Evolutionary conservation across 2,329 filamentous ascomycete genomes (phyloP).

Genomic region (Coniella vitis): DNA sequence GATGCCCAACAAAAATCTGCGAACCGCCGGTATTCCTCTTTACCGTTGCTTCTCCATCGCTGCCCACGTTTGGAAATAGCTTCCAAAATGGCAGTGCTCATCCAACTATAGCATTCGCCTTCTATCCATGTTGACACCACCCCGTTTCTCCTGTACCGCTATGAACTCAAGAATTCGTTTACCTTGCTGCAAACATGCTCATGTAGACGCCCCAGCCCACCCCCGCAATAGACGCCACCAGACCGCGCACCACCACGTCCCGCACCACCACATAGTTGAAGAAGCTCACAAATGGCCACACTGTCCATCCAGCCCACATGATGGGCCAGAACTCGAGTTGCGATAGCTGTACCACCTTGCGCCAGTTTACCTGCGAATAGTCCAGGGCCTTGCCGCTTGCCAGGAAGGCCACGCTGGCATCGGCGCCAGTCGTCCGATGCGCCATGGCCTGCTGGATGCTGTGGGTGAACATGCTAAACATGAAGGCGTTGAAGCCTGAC

Average conservation of each 20-base stretch:
- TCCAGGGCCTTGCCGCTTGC: slow-evolving; percentile 32
- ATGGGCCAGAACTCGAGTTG: slow-evolving; percentile 56
- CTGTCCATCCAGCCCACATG: slow-evolving; percentile 60
- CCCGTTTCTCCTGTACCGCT: too few relatives aligned
- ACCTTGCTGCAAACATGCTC: slow-evolving; percentile 47
- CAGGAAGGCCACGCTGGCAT: slow-evolving; percentile 28
- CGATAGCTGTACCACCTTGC: slow-evolving; percentile 35
- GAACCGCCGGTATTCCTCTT: too few relatives aligned
- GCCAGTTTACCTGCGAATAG: slow-evolving; percentile 39
- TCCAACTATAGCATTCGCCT: too few relatives aligned
- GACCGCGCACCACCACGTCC: slow-evolving; percentile 56
- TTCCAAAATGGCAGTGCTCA: too few relatives aligned
- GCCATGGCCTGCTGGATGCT: slow-evolving; percentile 47
- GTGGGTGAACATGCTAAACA: slow-evolving; percentile 55
- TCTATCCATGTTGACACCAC: too few relatives aligned
- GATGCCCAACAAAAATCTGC: too few relatives aligned
- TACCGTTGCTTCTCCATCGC: too few relatives aligned
- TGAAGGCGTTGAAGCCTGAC: slow-evolving; percentile 56
- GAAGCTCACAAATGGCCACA: slow-evolving; percentile 63
- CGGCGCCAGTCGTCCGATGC: slow-evolving; percentile 29
- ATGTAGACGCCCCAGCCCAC: slow-evolving; percentile 66
- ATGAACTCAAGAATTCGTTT: not conserved
- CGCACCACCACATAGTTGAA: slow-evolving; percentile 60
- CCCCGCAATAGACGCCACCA: slow-evolving; percentile 61
- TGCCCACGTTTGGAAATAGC: too few relatives aligned